Evolutionary conservation across 352 stramenopile species (phyloP).

Genomic region (Phytophthora nicotianae): DNA sequence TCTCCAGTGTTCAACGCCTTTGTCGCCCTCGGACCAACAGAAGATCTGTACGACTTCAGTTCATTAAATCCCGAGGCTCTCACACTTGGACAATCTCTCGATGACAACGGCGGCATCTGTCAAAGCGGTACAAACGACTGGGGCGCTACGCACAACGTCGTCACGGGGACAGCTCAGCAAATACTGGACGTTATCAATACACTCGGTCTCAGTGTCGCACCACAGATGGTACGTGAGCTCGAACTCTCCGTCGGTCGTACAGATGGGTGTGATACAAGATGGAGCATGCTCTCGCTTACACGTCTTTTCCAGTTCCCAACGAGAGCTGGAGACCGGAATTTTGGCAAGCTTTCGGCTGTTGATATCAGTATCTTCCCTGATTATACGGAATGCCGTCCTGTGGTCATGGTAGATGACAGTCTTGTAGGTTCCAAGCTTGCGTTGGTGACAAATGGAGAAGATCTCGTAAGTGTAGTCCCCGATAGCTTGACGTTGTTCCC

Average conservation of each 20-base stretch:
- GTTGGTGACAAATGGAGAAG: neutral
- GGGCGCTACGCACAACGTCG: constrained; percentile 5
- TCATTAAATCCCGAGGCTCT: constrained; percentile 9
- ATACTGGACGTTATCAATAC: neutral
- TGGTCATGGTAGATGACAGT: neutral
- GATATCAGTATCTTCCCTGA: neutral
- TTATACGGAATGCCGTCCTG: neutral
- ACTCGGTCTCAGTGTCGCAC: constrained; percentile 1
- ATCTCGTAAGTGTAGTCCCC: neutral
- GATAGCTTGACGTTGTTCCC: constrained; percentile 4
- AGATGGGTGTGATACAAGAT: neutral
- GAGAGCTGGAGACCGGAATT: neutral
- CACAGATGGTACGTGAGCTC: constrained; percentile 10
- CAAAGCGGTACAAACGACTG: constrained; percentile 4
- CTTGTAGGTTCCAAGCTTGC: constrained; percentile 2
- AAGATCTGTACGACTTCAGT: constrained; percentile 11
- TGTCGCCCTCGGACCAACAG: neutral
- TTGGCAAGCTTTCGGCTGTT: neutral
- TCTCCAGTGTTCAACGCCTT: constrained; percentile 8
- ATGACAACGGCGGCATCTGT: constrained; percentile 11
- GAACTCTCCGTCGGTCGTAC: neutral
- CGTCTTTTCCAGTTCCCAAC: neutral
- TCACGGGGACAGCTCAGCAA: constrained; percentile 1
- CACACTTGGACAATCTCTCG: neutral
- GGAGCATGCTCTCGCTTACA: neutral